Evolutionary conservation across 75 land plant genomes (phyloP), one percentile per base, ranked within the genome.

Genomic region (Chamaecyparis obtusa): DNA sequence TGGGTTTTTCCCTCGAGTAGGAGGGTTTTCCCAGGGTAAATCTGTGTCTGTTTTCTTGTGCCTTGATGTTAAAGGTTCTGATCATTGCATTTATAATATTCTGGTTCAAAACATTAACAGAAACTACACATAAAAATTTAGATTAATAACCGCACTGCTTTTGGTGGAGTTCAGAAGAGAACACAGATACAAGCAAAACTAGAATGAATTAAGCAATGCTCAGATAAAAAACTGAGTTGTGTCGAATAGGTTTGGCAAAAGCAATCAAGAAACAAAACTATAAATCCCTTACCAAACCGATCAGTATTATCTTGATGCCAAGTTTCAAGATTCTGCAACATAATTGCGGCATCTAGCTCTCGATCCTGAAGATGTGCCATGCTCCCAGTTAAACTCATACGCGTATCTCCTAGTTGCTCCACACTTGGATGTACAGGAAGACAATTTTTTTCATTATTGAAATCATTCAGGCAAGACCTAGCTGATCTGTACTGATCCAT

Each of bases 311-410:
- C 49, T 46, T 46, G 83, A 51, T 81, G 49, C 54, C 83, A 81
- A n/a, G 83, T 37, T 44, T 81, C 83, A 46, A 81, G 83, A 27
- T 81, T 81, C 46, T 46, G 54, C 54, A 81, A 81, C 83, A 81
- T 81, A 27, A 49, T n/a, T 46, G 83, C 27, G 13, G 83, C 83
- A 81, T 81, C 83, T 11, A 81, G 15, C 32, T 81, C 83, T 8
- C 46, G 83, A 27, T 81, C 83, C 33, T 81, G 83, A 81, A 81
- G 48, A 44, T 27, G 16, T 81, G 51, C 27, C 30, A 3, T 46
- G 33, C 48, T 46, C 83, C 33, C 83, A 46, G 33, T 44, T 80
- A 48, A 80, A 44, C 49, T 80, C 15, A n/a, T n/a, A 81, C 14
- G 51, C 11, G 48, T n/a, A 10, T 81, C 83, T n/a, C 54, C 83